phyloP scores from a whole-genome alignment of 1,284 basidiomycete genomes.

The Ustilago sp. region DNA sequence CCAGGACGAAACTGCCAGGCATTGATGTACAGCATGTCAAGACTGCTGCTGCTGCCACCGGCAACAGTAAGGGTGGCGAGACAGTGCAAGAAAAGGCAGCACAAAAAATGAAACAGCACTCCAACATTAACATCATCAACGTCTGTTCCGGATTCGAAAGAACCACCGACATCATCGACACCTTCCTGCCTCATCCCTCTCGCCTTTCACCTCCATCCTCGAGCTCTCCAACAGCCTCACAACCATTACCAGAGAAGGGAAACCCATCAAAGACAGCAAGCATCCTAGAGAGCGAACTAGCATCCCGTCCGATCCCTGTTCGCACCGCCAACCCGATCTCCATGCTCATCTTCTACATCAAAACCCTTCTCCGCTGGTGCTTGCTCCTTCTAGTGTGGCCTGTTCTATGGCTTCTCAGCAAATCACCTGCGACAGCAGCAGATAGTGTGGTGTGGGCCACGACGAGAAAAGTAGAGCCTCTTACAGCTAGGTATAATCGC shows the following conservation, averaged over 20 bases:
- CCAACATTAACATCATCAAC: conserved; percentile 57
- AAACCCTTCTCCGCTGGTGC: conserved; percentile 5
- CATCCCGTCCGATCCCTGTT: not conserved
- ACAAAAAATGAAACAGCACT: conserved; percentile 25
- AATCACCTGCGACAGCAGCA: conserved; percentile 47
- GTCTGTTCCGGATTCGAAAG: conserved; percentile 67
- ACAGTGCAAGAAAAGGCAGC: conserved; percentile 8
- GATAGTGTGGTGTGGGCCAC: conserved; percentile 53
- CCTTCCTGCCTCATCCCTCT: conserved; percentile 24
- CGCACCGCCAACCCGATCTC: not conserved
- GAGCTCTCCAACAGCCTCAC: not conserved
- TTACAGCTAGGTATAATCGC: conserved; percentile 11
- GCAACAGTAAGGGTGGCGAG: not conserved
- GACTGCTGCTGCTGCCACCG: not conserved
- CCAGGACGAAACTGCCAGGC: conserved; percentile 54
- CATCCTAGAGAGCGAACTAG: not conserved
- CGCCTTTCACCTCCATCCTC: not conserved
- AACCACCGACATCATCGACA: conserved; percentile 41
- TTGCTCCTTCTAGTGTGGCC: conserved; percentile 45
- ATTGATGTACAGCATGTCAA: conserved; percentile 37
- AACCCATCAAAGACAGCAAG: not conserved
- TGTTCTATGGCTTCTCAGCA: conserved; percentile 51
- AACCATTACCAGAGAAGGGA: not conserved
- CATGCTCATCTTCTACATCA: not conserved
- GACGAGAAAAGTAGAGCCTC: conserved; percentile 31